Conservation (phyloP, 495 filamentous ascomycete species). For the Xanthoparmelia taractica region DNA sequence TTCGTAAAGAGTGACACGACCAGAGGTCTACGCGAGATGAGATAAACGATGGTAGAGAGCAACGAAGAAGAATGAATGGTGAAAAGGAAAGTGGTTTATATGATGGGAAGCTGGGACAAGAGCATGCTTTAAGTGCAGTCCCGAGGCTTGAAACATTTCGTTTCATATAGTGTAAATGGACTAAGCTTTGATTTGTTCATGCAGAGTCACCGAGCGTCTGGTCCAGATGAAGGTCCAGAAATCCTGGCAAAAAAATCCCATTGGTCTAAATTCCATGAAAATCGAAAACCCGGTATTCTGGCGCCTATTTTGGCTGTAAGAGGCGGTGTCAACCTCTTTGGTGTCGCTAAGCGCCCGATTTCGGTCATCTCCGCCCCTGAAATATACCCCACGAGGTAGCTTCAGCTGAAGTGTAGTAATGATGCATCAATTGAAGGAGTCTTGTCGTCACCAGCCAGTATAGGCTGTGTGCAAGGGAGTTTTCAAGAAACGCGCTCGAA, state of each 20-base stretch:
- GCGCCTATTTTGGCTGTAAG: not conserved
- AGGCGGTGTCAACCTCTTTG: not conserved
- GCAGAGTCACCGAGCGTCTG: not conserved
- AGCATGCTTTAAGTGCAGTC: not conserved
- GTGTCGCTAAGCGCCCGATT: not conserved
- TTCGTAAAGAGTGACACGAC: not conserved
- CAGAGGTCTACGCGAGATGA: not conserved
- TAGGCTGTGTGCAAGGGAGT: not conserved
- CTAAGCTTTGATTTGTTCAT: not conserved
- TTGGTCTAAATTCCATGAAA: not conserved
- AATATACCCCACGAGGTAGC: not conserved
- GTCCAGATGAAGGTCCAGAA: not conserved
- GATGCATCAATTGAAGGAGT: not conserved
- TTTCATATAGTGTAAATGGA: not conserved
- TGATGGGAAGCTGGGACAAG: not conserved
- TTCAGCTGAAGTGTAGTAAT: not conserved
- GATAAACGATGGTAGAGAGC: not conserved
- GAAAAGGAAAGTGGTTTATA: not conserved
- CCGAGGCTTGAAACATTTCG: not conserved
- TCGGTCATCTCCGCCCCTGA: not conserved
- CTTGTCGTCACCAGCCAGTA: not conserved
- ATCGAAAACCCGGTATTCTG: not conserved
- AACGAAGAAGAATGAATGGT: not conserved
- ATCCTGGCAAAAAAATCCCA: not conserved
- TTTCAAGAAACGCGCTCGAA: not conserved